Percentiles rank a stretch among this genome's conserved stretches.
Evolutionary conservation across 805 yeast species (phyloP).

Genomic region (Osmozyma mogii): DNA sequence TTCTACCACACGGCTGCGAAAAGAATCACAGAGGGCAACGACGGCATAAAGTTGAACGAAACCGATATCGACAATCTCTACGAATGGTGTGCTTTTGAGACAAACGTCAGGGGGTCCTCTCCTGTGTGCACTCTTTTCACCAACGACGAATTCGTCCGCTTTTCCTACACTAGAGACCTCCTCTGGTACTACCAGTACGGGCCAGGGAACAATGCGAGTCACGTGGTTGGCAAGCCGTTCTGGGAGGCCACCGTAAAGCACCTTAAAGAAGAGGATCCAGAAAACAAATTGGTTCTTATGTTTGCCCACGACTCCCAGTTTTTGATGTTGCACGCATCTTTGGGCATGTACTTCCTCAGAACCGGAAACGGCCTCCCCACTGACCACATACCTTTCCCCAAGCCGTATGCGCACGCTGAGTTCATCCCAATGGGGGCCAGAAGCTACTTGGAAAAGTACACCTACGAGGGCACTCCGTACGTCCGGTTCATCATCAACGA

Average conservation of each 20-base stretch:
- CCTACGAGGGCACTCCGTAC: conserved; percentile 21
- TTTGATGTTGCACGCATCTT: conserved; percentile 51
- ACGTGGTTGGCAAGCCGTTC: conserved; percentile 52
- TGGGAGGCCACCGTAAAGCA: conserved; percentile 42
- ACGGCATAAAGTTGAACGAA: conserved; percentile 40
- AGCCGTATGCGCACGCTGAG: conserved; percentile 36
- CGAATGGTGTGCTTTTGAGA: conserved; percentile 65
- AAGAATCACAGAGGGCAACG: conserved; percentile 46
- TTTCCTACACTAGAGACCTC: conserved; percentile 54
- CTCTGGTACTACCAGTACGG: conserved; percentile 55
- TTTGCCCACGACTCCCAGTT: conserved; percentile 73
- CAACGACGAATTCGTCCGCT: conserved; percentile 55
- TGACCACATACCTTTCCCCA: conserved; percentile 39
- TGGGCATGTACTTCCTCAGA: conserved; percentile 41
- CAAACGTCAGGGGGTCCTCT: conserved; percentile 62
- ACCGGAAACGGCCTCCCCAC: conserved; percentile 37
- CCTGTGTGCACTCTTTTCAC: conserved; percentile 63
- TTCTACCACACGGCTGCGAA: conserved; percentile 47
- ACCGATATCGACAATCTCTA: conserved; percentile 48
- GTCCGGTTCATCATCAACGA: conserved; percentile 34
- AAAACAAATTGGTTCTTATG: conserved; percentile 53
- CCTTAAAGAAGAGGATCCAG: conserved; percentile 34
- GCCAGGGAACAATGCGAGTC: conserved; percentile 51
- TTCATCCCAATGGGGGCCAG: conserved; percentile 37
- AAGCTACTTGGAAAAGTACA: conserved; percentile 29